These are phyloP conservation scores for Nissolia schottii DNA, from an alignment of 306 rosid species.

Conservation along the genomic window DNA sequence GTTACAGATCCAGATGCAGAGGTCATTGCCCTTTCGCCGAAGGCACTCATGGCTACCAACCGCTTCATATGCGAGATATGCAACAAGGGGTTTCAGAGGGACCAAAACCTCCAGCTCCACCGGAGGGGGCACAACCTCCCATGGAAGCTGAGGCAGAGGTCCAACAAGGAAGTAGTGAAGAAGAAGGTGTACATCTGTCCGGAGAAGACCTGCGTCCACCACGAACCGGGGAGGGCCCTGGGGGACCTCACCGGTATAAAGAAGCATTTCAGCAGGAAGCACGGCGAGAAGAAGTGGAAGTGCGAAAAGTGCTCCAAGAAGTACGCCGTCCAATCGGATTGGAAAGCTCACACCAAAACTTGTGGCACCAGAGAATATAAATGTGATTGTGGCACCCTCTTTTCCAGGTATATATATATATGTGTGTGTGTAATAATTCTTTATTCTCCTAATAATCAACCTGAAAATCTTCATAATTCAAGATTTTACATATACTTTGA, in stretches of 20 bases:
- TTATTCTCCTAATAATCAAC: too few species aligned
- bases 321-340: conserved; percentile 86
- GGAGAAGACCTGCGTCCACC: conserved; percentile 76
- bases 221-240: conserved; percentile 70
- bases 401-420: conserved; percentile 49
- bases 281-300: conserved; percentile 95
- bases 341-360: conserved; percentile 90
- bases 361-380: conserved; percentile 87
- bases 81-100: conserved; percentile 90
- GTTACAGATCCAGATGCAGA: conserved; percentile 87
- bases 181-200: conserved; percentile 89
- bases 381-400: conserved; percentile 86
- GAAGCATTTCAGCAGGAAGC: conserved; percentile 79
- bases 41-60: conserved; percentile 79
- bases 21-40: conserved; percentile 74
- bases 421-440: too few species aligned
- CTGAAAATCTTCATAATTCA: too few species aligned
- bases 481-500: too few species aligned
- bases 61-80: conserved; percentile 84
- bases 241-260: conserved; percentile 90
- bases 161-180: conserved; percentile 55
- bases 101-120: conserved; percentile 81
- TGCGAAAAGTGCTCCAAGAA: conserved; percentile 86
- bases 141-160: conserved; percentile 68
- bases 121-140: conserved; percentile 85